Evolutionary conservation across 495 filamentous ascomycete species (phyloP), one percentile per base, ranked within the genome.

Genomic region (Lasiosphaeris hirsuta): DNA sequence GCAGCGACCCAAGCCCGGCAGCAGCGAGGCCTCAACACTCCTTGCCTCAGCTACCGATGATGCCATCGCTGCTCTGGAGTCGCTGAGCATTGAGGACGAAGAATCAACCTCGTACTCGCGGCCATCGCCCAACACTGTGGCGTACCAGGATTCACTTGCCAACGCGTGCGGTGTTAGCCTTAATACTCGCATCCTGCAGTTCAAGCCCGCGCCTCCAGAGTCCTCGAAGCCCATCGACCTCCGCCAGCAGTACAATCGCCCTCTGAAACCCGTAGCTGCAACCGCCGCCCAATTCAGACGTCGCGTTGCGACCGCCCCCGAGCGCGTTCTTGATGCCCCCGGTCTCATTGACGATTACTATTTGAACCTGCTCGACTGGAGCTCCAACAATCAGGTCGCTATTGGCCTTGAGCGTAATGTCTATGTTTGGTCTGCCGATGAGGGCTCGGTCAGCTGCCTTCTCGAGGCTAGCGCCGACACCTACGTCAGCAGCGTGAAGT

Each of bases 361-460:
- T 69, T 87, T 99, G 65, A 99, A 99, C 77, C 79, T 99, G 33
- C 78, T 97, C 15, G 94, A 99, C 76, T 99, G 94, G 94, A 96
- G 90, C 70, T 92, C 90, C 14, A 86, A 87, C 42, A 99, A 99
- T 79, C 94, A 97, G 71, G 92, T 99, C 48, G 94, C 94, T 33
- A 97, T 99, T 69, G 94, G 94, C 46, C 84, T 99, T 11, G 94
- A 97, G 75, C 91, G 94, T 51, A 95, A 85, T 59, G 93, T 97
- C 56, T 99, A 97, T 64, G 89, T 99, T 63, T 99, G 95, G 94
- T 97, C 93, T n/a, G 94, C 95, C 11, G 93, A 99, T 42, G 85
- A 89, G 55, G 94, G 94, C 56, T 79, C 88, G 2, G 94, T 97
- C 37, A 87, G 80, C 75, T 88, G 85, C 61, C 86, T 99, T 17